Base-by-base conservation (phyloP, 2,329 filamentous ascomycete genomes). In the Pleoardoris graminearum region DNA sequence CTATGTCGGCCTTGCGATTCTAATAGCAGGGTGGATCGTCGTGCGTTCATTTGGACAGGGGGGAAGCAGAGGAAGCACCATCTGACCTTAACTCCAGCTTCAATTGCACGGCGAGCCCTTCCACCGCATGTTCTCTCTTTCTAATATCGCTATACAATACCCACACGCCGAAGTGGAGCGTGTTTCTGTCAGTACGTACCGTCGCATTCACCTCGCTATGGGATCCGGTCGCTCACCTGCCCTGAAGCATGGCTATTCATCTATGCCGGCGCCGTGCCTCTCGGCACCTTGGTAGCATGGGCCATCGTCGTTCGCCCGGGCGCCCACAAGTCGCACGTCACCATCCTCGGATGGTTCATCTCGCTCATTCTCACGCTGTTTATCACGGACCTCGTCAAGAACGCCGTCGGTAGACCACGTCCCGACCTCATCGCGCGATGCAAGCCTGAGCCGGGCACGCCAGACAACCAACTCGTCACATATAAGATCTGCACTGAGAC, bases 361-460 rank as follows among this genome's bases (percentile, higher is more conserved):
- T 72, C 68, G 58, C 75, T 97, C 22, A 80, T 91, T 61, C 80
- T 96, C 44, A 88, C 90, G 0, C 83, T 85, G 5, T 88, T 97
- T 71, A 79, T 97, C 37, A 97, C 94, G 38, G 92, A 97, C 70
- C 69, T 77, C 23, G 81, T 97, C 68, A 99, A 99, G 75, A 96
- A 96, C 69, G 83, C 88, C 8, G 89, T 93, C 22, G 90, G 90
- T 7, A 79, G 90, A 10, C 90, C 91, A 25, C 84, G 93, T 6
- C 93, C 93, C 3, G 93, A 97, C 73, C 77, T 97, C 30, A 84
- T 97, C 36, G 85, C 88, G n/a, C 86, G 94, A 32, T 99, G 94
- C 75, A 86, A 89, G 59, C 92, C 94, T 0, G 76, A 71, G 27
- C 66, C 78, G 12, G 82, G 80, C 7, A 85, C 84, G 0, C 79